Conservation (phyloP, 225 moss, liverwort and hornwort genomes). For the Physcomitrellopsis africana region DNA sequence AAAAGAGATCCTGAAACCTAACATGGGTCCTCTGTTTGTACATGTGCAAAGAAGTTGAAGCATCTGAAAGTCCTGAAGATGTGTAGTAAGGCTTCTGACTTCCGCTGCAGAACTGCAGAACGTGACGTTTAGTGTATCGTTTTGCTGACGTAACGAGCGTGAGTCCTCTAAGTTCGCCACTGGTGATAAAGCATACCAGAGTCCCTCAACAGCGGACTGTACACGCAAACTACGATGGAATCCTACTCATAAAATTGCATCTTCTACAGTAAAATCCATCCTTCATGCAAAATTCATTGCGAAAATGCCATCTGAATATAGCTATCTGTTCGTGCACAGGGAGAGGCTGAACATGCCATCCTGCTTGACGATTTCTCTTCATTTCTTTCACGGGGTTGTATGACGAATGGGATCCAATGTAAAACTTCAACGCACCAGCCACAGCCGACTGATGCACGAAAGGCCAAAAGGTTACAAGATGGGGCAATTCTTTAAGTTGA, state of each 20-base stretch:
- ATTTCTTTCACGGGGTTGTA: background rate
- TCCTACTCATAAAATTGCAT: background rate
- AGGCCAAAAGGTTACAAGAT: constrained; percentile 18
- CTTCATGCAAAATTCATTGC: background rate
- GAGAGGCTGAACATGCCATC: background rate
- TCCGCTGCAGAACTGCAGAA: background rate
- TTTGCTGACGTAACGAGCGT: background rate
- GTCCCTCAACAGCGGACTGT: background rate
- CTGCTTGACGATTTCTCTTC: background rate
- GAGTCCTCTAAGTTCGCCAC: background rate
- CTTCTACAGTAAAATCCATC: background rate
- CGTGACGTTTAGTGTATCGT: no score
- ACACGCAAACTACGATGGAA: background rate
- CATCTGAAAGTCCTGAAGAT: background rate
- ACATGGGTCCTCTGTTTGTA: no score
- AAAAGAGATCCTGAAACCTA: no score
- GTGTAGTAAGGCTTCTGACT: background rate
- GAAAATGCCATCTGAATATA: constrained; percentile 20
- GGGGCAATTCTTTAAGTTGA: constrained; percentile 10
- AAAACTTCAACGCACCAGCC: background rate
- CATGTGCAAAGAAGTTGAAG: no score
- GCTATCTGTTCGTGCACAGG: background rate
- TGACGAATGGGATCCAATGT: background rate
- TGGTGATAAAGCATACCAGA: background rate
- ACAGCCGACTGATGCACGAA: background rate